phyloP scores from a whole-genome alignment of 306 rosid species.

The Dryas drummondii region DNA sequence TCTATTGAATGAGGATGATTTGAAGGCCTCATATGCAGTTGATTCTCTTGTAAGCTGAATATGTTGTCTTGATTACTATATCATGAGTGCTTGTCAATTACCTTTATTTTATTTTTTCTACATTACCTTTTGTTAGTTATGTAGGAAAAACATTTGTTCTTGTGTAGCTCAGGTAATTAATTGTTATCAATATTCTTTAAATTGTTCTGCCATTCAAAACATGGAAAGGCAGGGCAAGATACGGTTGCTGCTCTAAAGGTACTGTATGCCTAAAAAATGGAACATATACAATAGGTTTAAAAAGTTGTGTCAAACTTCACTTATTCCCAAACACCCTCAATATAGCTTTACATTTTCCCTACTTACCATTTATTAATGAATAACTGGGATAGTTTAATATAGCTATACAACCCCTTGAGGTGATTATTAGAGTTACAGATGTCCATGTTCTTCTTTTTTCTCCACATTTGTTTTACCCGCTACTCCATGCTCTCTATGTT shows the following conservation, averaged over 20 bases:
- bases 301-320: background rate
- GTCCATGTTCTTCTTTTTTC: background rate
- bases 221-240: background rate
- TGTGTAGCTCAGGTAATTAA: background rate
- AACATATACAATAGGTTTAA: background rate
- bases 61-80: constrained; percentile 19
- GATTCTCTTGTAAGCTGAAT: constrained; percentile 64
- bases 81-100: constrained; percentile 11
- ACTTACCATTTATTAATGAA: background rate
- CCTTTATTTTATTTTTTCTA: background rate
- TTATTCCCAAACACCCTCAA: background rate
- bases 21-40: constrained; percentile 57
- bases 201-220: background rate
- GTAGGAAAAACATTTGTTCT: background rate
- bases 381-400: background rate
- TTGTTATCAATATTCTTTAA: background rate
- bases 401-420: background rate
- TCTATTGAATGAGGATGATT: constrained; percentile 76
- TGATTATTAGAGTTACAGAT: background rate
- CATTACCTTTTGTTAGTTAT: background rate
- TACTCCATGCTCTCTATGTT: background rate
- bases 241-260: background rate
- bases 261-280: background rate
- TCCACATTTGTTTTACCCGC: background rate
- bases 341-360: background rate